Conservation (phyloP, 352 stramenopile genomes). For the Pythium pyrilobum region DNA sequence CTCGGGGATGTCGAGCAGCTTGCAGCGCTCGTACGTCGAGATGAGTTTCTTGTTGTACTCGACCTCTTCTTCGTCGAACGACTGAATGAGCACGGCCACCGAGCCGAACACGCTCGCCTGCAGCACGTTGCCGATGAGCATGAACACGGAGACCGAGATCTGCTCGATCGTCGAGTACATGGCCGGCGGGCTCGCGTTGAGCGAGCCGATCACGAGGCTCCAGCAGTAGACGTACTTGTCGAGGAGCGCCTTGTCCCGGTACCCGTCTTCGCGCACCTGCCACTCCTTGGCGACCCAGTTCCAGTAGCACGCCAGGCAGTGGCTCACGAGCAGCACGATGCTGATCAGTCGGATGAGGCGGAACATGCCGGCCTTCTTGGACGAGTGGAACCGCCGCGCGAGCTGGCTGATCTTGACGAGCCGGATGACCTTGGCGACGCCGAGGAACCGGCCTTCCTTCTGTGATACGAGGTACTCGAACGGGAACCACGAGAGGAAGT, state of each 20-base stretch:
- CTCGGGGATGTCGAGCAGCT: slow-evolving; percentile 58
- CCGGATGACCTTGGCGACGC: slow-evolving; percentile 57
- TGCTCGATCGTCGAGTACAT: slow-evolving; percentile 50
- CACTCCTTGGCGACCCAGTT: slow-evolving; percentile 46
- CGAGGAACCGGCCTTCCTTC: slow-evolving; percentile 40
- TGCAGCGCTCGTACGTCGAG: slow-evolving; percentile 52
- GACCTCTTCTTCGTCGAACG: slow-evolving; percentile 60
- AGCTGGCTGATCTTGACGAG: slow-evolving; percentile 68
- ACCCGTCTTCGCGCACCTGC: slow-evolving; percentile 29
- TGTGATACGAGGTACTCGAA: slow-evolving; percentile 40
- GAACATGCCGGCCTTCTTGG: slow-evolving; percentile 62
- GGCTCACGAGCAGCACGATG: slow-evolving; percentile 48
- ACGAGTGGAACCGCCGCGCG: slow-evolving; percentile 42
- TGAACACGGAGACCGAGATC: slow-evolving; percentile 59
- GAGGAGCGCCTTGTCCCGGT: slow-evolving; percentile 18
- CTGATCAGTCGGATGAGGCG: slow-evolving; percentile 45
- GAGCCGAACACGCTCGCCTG: slow-evolving; percentile 70
- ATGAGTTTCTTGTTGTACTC: slow-evolving; percentile 73
- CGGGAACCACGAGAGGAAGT: slow-evolving; percentile 69
- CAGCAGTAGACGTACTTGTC: slow-evolving; percentile 45
- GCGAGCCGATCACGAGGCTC: slow-evolving; percentile 48
- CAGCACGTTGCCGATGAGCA: slow-evolving; percentile 62
- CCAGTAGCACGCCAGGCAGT: slow-evolving; percentile 60
- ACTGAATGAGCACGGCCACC: slow-evolving; percentile 56
- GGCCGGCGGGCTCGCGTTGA: slow-evolving; percentile 53